phyloP scores from a whole-genome alignment of 2,329 filamentous ascomycete genomes.

The Didymella sp. region DNA sequence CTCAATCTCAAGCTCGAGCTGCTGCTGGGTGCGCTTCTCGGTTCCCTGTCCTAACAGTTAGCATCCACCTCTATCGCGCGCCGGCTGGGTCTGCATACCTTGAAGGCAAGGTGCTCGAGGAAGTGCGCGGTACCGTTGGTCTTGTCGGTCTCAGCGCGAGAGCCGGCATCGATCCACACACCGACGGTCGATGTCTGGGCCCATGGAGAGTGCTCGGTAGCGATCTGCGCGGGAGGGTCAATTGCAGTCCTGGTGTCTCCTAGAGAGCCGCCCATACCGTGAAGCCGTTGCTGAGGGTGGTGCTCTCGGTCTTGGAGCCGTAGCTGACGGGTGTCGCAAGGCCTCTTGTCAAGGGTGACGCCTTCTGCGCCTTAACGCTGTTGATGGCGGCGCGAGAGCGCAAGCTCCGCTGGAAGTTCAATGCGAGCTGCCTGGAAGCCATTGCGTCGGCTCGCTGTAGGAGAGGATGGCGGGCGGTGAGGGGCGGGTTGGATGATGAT shows the following conservation, averaged over 20 bases:
- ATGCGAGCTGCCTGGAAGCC: slow-evolving; percentile 96
- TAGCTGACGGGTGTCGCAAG: slow-evolving; percentile 82
- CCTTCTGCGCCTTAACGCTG: slow-evolving; percentile 62
- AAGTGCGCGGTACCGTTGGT: slow-evolving; percentile 99
- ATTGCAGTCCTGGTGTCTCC: slow-evolving; percentile 36
- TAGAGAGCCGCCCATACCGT: slow-evolving; percentile 67
- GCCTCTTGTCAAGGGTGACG: slow-evolving; percentile 76
- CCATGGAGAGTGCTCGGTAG: slow-evolving; percentile 97
- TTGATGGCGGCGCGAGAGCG: slow-evolving; percentile 86
- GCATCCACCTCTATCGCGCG: slow-evolving; percentile 21
- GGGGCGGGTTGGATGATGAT: slow-evolving; percentile 35
- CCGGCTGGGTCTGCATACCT: slow-evolving; percentile 65
- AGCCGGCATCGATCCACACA: slow-evolving; percentile 99
- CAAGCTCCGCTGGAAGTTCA: slow-evolving; percentile 90
- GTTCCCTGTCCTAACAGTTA: slow-evolving; percentile 71
- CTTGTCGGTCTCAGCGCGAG: slow-evolving; percentile 95
- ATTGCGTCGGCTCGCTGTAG: slow-evolving; percentile 61
- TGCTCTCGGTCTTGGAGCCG: slow-evolving; percentile 89
- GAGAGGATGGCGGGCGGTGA: slow-evolving; percentile 39
- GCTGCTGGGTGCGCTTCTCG: slow-evolving; percentile 90
- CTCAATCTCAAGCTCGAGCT: slow-evolving; percentile 99
- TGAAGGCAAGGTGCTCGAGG: slow-evolving; percentile 99
- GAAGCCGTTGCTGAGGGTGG: slow-evolving; percentile 95
- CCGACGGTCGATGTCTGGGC: slow-evolving; percentile 98
- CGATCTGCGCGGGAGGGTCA: slow-evolving; percentile 70